A percentile compares a stretch with the other conserved stretches of the same genome.
phyloP scores from a whole-genome alignment of 1,284 basidiomycete species.

The Melampsora occidentalis region DNA sequence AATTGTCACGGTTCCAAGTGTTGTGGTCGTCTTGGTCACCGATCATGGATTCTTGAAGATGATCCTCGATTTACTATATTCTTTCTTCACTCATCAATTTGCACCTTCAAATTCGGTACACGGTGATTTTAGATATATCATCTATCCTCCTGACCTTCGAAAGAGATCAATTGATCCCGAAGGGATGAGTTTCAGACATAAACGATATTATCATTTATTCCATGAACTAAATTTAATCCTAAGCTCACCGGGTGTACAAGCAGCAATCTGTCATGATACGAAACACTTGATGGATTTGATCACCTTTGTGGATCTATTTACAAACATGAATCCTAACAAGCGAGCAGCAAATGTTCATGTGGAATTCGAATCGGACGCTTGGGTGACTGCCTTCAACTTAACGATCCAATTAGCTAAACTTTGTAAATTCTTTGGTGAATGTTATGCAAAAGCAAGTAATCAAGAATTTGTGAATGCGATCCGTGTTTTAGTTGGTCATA shows the following conservation, averaged over 20 bases:
- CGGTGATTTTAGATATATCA: constrained; percentile 64
- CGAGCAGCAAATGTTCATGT: constrained; percentile 77
- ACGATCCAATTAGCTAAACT: constrained; percentile 80
- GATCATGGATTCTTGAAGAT: constrained; percentile 71
- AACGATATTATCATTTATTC: constrained; percentile 65
- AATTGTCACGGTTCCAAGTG: constrained; percentile 81
- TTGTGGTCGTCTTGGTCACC: constrained; percentile 73
- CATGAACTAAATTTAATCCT: constrained; percentile 50
- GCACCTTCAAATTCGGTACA: constrained; percentile 45
- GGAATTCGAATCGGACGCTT: constrained; percentile 89
- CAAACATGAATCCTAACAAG: constrained; percentile 82
- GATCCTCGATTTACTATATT: constrained; percentile 73
- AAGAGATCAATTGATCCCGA: constrained; percentile 67
- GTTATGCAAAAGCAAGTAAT: constrained; percentile 63
- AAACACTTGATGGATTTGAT: constrained; percentile 62
- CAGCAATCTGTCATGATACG: constrained; percentile 56
- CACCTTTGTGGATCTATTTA: constrained; percentile 76
- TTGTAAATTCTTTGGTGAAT: constrained; percentile 81
- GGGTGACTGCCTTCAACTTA: constrained; percentile 90
- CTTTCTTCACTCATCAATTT: constrained; percentile 85
- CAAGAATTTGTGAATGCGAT: constrained; percentile 69
- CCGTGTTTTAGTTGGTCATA: constrained; percentile 61
- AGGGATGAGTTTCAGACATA: constrained; percentile 79
- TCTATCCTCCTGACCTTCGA: constrained; percentile 54
- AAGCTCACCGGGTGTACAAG: constrained; percentile 47